These are phyloP conservation scores for Citrus sinensis DNA, from an alignment of 345 rosid species.

Conservation along the genomic window DVS_A1.0 CM039167.1:2872001-2872500, in stretches of 20 bases:
- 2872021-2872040: too few relatives aligned
- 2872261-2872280: background rate
- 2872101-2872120: background rate
- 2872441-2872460: background rate
- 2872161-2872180: constrained; percentile 21
- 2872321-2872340: constrained; percentile 12
- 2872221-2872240: background rate
- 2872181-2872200: constrained; percentile 40
- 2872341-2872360: constrained; percentile 21
- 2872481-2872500: background rate
- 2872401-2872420: background rate
- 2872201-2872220: constrained; percentile 28
- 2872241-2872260: constrained; percentile 9
- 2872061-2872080: background rate
- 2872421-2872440: background rate
- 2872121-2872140: background rate
- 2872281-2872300: background rate
- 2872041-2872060: background rate
- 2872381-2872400: background rate
- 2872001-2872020: background rate
- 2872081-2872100: background rate
- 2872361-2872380: constrained; percentile 10
- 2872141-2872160: constrained; percentile 17
- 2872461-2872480: background rate
- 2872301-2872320: background rate